phyloP scores from a whole-genome alignment of 2,329 filamentous ascomycete genomes.

The Lasiodiplodia theobromae region DNA sequence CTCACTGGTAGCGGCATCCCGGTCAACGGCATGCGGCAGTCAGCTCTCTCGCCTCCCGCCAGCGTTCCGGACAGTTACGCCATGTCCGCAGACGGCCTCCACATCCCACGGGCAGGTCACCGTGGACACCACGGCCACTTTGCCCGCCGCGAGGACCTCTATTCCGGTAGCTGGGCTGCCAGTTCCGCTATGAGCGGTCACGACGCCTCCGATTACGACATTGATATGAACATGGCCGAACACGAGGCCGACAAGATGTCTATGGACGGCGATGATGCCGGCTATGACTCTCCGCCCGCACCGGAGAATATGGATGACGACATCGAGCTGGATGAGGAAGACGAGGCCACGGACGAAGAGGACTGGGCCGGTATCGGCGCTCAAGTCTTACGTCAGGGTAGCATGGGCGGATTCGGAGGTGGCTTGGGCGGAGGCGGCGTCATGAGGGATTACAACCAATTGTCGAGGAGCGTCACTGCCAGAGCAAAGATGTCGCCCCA shows the following conservation, averaged over 20 bases:
- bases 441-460: constrained; percentile 26
- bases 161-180: constrained; percentile 67
- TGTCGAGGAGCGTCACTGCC: constrained; percentile 14
- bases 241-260: constrained; percentile 97
- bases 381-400: constrained; percentile 77
- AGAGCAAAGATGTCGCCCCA: constrained; percentile 2
- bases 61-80: constrained; percentile 57
- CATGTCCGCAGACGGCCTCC: constrained; percentile 52
- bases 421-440: constrained; percentile 22
- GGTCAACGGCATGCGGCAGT: constrained; percentile 33
- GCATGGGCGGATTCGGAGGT: constrained; percentile 39
- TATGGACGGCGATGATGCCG: constrained; percentile 72
- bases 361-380: constrained; percentile 93
- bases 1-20: constrained; percentile 16
- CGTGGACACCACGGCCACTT: constrained; percentile 28
- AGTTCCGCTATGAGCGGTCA: constrained; percentile 80
- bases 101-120: constrained; percentile 50
- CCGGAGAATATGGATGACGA: constrained; percentile 76
- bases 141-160: constrained; percentile 43
- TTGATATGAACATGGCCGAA: constrained; percentile 72
- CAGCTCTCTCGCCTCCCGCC: constrained; percentile 55
- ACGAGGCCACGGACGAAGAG: constrained; percentile 90
- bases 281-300: constrained; percentile 50
- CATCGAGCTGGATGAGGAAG: constrained; percentile 58
- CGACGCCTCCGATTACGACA: constrained; percentile 59